These are phyloP conservation scores for Tillandsia leiboldiana DNA, from an alignment of 176 grass and related monocot species.

Conservation along the genomic window DNA sequence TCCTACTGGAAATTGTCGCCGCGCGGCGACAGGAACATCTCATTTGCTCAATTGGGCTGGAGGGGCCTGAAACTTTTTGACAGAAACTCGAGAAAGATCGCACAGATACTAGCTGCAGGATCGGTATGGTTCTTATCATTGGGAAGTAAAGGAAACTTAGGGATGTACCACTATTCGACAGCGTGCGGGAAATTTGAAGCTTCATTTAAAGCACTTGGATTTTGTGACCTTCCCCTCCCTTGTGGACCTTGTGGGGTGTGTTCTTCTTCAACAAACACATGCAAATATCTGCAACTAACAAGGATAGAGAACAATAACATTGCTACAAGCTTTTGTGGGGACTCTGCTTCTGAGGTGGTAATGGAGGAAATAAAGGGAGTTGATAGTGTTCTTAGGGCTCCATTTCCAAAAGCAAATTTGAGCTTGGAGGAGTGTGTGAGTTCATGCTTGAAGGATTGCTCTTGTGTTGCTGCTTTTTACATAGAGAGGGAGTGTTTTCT, in stretches of 20 bases:
- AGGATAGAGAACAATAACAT: neutral
- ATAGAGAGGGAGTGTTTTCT: conserved; percentile 15
- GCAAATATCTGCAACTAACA: conserved; percentile 19
- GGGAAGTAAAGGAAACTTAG: conserved; percentile 26
- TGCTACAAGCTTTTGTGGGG: conserved; percentile 16
- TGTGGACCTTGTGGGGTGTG: conserved; percentile 36
- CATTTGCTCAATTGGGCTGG: conserved; percentile 13
- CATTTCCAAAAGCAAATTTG: conserved; percentile 6
- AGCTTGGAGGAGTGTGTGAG: conserved; percentile 16
- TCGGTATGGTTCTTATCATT: conserved; percentile 11
- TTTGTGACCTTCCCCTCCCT: conserved; percentile 36
- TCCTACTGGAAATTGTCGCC: conserved; percentile 52
- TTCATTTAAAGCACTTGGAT: conserved; percentile 16
- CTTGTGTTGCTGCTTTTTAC: conserved; percentile 25
- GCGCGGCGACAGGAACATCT: conserved; percentile 9
- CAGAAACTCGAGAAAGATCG: conserved; percentile 16
- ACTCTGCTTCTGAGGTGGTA: conserved; percentile 6
- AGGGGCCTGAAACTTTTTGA: conserved; percentile 34
- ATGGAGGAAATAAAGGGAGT: conserved; percentile 25
- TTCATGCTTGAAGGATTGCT: conserved; percentile 24
- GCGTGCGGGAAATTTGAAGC: conserved; percentile 9
- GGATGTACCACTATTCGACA: conserved; percentile 25
- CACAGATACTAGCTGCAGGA: conserved; percentile 11
- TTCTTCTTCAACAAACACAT: conserved; percentile 10
- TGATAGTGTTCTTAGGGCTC: conserved; percentile 16